Conservation (phyloP, 2,329 filamentous ascomycete species). For the Verruconis gallopava region DNA sequence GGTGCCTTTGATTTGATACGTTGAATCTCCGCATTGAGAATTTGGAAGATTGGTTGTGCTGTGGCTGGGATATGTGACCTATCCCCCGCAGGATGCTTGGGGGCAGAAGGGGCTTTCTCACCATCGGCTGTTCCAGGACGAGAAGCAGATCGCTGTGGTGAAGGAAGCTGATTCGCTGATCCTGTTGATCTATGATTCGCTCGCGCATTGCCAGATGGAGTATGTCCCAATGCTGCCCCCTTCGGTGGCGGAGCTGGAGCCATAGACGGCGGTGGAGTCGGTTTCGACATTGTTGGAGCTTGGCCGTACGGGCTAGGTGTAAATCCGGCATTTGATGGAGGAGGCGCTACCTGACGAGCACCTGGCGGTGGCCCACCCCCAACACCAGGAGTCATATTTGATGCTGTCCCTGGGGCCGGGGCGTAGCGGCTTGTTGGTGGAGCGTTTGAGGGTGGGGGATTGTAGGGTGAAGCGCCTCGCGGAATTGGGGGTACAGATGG, state of each 20-base stretch:
- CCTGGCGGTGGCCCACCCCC: neutral
- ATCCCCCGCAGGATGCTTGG: conserved; percentile 47
- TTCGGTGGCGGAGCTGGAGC: conserved; percentile 27
- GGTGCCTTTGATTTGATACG: conserved; percentile 79
- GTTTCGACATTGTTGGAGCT: neutral
- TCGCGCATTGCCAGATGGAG: conserved; percentile 31
- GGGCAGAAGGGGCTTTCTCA: neutral
- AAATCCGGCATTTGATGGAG: conserved; percentile 6
- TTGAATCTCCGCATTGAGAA: conserved; percentile 73
- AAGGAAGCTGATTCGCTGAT: conserved; percentile 15
- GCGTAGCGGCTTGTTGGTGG: conserved; percentile 67
- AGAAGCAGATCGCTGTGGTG: conserved; percentile 31
- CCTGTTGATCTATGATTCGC: conserved; percentile 14
- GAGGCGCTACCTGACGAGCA: conserved; percentile 6
- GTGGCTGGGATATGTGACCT: conserved; percentile 72
- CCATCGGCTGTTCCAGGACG: conserved; percentile 7
- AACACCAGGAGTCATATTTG: conserved; percentile 16
- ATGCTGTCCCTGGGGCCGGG: conserved; percentile 45
- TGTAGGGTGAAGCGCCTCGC: conserved; percentile 75
- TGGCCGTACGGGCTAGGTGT: conserved; percentile 17
- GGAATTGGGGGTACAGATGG: conserved; percentile 36
- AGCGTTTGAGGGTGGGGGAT: conserved; percentile 49
- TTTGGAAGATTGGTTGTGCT: conserved; percentile 67
- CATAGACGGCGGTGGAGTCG: conserved; percentile 28
- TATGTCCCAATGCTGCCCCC: conserved; percentile 35